Conservation (phyloP, 768 basidiomycete species). For the Rhodocollybia butyracea region DNA sequence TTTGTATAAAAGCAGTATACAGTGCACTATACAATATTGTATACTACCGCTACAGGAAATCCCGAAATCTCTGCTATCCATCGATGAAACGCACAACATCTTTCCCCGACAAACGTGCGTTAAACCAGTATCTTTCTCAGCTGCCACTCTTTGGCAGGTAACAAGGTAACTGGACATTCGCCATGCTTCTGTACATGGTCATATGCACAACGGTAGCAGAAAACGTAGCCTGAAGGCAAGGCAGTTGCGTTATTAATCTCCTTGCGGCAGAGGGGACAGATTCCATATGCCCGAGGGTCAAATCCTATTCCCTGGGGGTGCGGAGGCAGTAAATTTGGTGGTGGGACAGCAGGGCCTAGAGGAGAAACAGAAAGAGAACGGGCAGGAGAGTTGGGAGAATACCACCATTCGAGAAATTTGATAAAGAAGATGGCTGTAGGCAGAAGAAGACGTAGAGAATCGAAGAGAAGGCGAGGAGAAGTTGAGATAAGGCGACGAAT, state of each 20-base stretch:
- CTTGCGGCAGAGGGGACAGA: conserved; percentile 77
- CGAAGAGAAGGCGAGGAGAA: conserved; percentile 64
- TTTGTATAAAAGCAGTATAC: neutral
- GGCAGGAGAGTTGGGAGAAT: conserved; percentile 88
- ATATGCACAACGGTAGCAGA: conserved; percentile 90
- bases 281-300: conserved; percentile 65
- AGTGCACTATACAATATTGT: neutral
- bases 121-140: conserved; percentile 83
- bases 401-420: conserved; percentile 99
- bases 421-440: conserved; percentile 92
- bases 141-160: conserved; percentile 75
- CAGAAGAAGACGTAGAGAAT: conserved; percentile 74
- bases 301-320: conserved; percentile 72
- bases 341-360: conserved; percentile 69
- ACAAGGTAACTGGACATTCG: conserved; percentile 84
- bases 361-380: conserved; percentile 62
- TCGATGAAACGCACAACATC: neutral
- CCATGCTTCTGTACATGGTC: conserved; percentile 75
- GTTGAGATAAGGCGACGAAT: conserved; percentile 45
- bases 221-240: conserved; percentile 90
- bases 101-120: conserved; percentile 48
- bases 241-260: conserved; percentile 83
- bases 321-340: conserved; percentile 71
- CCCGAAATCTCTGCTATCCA: neutral
- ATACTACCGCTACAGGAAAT: neutral